Conservation (phyloP, 2,329 filamentous ascomycete genomes). For the Exophiala lecanii-corni region DNA sequence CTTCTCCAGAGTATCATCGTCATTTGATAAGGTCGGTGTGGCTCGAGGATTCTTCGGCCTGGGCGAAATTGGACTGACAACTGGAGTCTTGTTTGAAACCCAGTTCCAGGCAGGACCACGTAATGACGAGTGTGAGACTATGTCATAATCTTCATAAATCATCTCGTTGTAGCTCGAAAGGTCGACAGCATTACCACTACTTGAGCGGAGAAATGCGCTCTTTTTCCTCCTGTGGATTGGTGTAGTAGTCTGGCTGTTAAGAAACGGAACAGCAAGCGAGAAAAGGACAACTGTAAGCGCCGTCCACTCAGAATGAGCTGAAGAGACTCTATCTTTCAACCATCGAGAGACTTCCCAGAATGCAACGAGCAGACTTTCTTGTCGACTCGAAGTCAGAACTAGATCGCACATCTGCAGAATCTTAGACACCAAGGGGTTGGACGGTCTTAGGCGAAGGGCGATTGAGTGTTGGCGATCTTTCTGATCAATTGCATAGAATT, state of each 20-base stretch:
- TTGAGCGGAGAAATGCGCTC: conserved; percentile 44
- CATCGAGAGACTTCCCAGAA: conserved; percentile 74
- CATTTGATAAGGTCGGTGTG: conserved; percentile 41
- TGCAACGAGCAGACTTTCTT: conserved; percentile 59
- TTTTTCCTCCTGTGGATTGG: conserved; percentile 38
- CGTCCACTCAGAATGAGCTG: conserved; percentile 63
- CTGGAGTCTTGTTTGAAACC: conserved; percentile 39
- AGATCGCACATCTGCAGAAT: conserved; percentile 60
- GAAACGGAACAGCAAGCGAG: conserved; percentile 58
- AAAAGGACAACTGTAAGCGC: conserved; percentile 61
- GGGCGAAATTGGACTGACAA: background rate
- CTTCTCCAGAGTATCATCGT: conserved; percentile 5
- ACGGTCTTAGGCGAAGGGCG: conserved; percentile 62
- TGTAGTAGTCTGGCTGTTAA: conserved; percentile 32
- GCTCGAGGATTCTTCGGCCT: conserved; percentile 41
- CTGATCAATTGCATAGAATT: conserved; percentile 16
- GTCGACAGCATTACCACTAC: conserved; percentile 39
- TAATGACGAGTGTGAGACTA: conserved; percentile 45
- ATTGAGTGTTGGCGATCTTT: conserved; percentile 52
- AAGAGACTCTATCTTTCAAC: conserved; percentile 48
- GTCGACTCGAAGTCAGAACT: conserved; percentile 54
- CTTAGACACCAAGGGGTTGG: conserved; percentile 57
- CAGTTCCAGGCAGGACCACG: conserved; percentile 65
- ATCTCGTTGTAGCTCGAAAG: conserved; percentile 42
- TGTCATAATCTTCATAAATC: conserved; percentile 42